Base-by-base conservation (phyloP, 495 filamentous ascomycete genomes). In the Lentithecium fluviatile region DNA sequence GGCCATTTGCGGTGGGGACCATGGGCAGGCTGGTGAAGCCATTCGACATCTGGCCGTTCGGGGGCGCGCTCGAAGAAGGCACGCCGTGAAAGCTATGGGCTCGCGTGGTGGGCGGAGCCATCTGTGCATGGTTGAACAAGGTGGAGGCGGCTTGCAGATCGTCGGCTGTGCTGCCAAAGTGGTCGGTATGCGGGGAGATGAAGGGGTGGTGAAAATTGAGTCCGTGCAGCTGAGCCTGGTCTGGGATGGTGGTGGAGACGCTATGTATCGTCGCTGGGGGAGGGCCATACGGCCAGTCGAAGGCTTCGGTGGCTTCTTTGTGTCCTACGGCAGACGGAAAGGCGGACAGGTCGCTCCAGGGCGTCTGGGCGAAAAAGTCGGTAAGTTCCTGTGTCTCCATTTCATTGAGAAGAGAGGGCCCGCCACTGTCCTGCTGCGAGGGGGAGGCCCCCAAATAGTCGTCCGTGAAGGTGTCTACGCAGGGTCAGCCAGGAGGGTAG, bases 161-260 rank as follows among this genome's bases (percentile, higher is more conserved):
- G 15, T 43, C 40, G 19, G 19, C 5, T 32, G 29, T 32, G 29
- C 29, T 32, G 29, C 29, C 10, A 10, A 32, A 32, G 29, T 32
- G 29, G 29, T 32, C 29, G 29, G 29, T 32, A 32, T 32, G 29
- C 29, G 10, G 29, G 10, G 29, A 32, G 29, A 32, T 10, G 29
- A 32, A 32, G 10, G 3, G 3, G 29, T 32, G 29, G 29, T 32
- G 4, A 10, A 32, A 10, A 10, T 32, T 3, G 29, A 32, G 10
- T 3, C 29, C 29, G 34, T 62, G 43, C 3, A 61, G 53, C 17
- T 62, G 64, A 4, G 64, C 24, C 29, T 62, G 58, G 48, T 62
- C 54, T 42, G 58, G 48, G 19, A 67, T 54, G n/a, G 64, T 67
- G 29, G 64, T 62, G 11, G 64, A 62, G 36, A 67, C 52, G 21